Percentiles rank a stretch among this genome's conserved stretches.
phyloP scores from a whole-genome alignment of 2,329 filamentous ascomycete species.

The Alternaria sp. region DNA sequence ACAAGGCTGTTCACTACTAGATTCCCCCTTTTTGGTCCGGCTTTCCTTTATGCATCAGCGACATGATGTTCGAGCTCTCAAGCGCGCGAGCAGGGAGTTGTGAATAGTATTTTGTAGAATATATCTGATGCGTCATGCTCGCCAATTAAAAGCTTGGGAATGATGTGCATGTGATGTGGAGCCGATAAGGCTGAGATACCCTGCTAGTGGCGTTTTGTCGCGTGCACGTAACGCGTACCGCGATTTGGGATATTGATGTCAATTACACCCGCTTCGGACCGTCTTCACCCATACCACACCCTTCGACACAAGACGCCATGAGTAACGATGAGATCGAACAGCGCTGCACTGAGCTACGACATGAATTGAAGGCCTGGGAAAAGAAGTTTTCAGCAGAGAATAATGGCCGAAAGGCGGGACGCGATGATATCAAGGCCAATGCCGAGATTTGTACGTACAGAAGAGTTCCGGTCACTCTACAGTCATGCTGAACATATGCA shows the following conservation, averaged over 20 bases:
- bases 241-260: constrained; percentile 32
- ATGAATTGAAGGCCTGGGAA: constrained; percentile 78
- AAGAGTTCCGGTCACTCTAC: background rate
- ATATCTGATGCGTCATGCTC: constrained; percentile 45
- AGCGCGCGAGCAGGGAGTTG: constrained; percentile 44
- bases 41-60: constrained; percentile 47
- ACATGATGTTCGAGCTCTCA: constrained; percentile 44
- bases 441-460: constrained; percentile 69
- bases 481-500: constrained; percentile 44
- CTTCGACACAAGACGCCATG: constrained; percentile 33
- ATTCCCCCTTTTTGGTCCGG: constrained; percentile 37
- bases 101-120: constrained; percentile 53
- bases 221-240: constrained; percentile 43
- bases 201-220: constrained; percentile 29
- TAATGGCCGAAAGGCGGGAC: constrained; percentile 71
- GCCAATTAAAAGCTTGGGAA: constrained; percentile 29
- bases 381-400: constrained; percentile 69
- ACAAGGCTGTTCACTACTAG: constrained; percentile 93
- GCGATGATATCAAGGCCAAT: constrained; percentile 79
- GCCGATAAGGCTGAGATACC: constrained; percentile 33
- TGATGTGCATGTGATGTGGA: constrained; percentile 14
- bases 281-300: constrained; percentile 9
- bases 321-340: constrained; percentile 39
- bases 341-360: constrained; percentile 90
- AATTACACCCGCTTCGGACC: constrained; percentile 22